Conservation (phyloP, 129 eudicot species). For the Pittosporum tobira region DNA sequence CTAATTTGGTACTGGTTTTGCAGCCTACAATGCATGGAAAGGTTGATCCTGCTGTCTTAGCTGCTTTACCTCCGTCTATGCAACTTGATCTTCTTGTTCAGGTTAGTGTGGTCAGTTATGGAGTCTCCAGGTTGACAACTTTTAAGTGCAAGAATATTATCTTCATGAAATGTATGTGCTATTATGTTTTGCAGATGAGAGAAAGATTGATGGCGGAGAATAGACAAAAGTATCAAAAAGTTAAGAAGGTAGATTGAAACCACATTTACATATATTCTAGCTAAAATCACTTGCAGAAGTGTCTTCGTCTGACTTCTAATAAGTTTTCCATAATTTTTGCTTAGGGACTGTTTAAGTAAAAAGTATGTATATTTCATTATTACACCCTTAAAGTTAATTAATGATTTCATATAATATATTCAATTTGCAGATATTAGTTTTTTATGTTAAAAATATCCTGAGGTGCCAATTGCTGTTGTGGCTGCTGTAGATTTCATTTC, state of each 20-base stretch:
- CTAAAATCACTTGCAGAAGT: not conserved
- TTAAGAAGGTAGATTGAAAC: slow-evolving; percentile 49
- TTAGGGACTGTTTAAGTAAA: not conserved
- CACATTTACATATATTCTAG: slow-evolving; percentile 1
- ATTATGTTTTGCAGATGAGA: slow-evolving; percentile 62
- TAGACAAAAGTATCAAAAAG: slow-evolving; percentile 88
- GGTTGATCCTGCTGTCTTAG: slow-evolving; percentile 88
- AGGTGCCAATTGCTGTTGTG: too few relatives aligned
- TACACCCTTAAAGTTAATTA: too few relatives aligned
- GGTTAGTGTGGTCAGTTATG: slow-evolving; percentile 26
- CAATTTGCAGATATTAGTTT: too few relatives aligned
- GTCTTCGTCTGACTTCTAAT: too few relatives aligned
- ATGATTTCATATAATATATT: too few relatives aligned
- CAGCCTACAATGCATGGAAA: slow-evolving; percentile 77
- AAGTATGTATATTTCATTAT: not conserved
- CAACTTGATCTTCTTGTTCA: slow-evolving; percentile 98
- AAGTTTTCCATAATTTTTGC: too few relatives aligned
- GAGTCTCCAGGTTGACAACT: slow-evolving; percentile 1
- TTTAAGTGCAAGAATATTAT: not conserved
- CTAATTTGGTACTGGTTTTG: slow-evolving; percentile 17
- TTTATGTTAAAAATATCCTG: too few relatives aligned
- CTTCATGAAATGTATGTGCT: not conserved
- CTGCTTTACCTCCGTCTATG: slow-evolving; percentile 95
- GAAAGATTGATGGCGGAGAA: slow-evolving; percentile 98
- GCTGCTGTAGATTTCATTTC: too few relatives aligned